Percentiles rank a stretch among this genome's conserved stretches.
Conservation (phyloP, 768 basidiomycete species). For the Lentinus brumalis region DNA sequence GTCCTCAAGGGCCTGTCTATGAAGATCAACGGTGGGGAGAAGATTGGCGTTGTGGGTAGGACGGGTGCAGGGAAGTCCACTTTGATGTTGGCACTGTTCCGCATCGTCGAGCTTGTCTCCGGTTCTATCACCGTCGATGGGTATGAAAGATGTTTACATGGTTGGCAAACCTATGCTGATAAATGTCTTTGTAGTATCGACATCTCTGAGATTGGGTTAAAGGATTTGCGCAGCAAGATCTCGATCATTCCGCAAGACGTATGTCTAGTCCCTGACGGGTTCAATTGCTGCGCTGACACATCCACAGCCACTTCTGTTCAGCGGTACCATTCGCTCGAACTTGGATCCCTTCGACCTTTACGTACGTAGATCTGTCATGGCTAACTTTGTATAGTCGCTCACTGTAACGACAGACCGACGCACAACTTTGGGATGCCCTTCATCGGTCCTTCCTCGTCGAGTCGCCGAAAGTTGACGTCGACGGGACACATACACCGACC, state of each 20-base stretch:
- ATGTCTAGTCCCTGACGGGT: slow-evolving; percentile 26
- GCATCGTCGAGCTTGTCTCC: slow-evolving; percentile 64
- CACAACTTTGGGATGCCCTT: slow-evolving; percentile 72
- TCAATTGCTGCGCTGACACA: not conserved
- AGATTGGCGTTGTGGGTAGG: slow-evolving; percentile 77
- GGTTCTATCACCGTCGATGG: slow-evolving; percentile 69
- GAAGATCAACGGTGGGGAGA: slow-evolving; percentile 65
- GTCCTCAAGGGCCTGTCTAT: slow-evolving; percentile 68
- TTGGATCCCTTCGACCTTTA: slow-evolving; percentile 52
- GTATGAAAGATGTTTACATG: slow-evolving; percentile 30
- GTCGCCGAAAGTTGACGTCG: slow-evolving; percentile 28
- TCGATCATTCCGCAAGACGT: slow-evolving; percentile 74
- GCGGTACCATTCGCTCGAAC: slow-evolving; percentile 59
- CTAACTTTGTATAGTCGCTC: not conserved
- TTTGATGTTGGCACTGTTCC: slow-evolving; percentile 64
- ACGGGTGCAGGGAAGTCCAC: slow-evolving; percentile 65
- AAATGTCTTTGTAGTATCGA: slow-evolving; percentile 46
- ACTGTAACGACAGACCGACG: slow-evolving; percentile 37
- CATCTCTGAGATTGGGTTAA: slow-evolving; percentile 68
- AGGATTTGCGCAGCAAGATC: slow-evolving; percentile 58
- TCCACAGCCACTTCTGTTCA: slow-evolving; percentile 56
- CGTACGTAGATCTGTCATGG: slow-evolving; percentile 42
- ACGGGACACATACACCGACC: slow-evolving; percentile 21
- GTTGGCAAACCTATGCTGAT: not conserved
- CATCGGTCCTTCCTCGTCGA: slow-evolving; percentile 55